These are phyloP conservation scores for Sporothrix protearum DNA, from an alignment of 2,329 filamentous ascomycete genomes.

Conservation along the genomic window DNA sequence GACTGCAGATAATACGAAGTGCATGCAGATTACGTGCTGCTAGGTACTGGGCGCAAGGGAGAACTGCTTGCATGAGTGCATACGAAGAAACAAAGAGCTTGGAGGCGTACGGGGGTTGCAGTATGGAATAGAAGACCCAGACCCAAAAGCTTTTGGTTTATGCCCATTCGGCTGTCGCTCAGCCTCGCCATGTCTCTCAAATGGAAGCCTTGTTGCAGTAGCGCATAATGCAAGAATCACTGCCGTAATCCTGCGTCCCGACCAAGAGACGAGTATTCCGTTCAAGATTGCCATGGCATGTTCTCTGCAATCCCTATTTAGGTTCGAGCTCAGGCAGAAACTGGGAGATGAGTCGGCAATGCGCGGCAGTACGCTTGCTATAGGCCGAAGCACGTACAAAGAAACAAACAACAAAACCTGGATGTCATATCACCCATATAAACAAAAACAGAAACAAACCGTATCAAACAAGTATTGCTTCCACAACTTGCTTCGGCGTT, in stretches of 20 bases:
- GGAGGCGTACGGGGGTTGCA: not conserved
- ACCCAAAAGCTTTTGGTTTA: not conserved
- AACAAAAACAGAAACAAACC: not conserved
- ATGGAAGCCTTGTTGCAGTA: not conserved
- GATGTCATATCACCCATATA: not conserved
- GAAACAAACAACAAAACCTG: not conserved
- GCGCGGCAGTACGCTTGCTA: not conserved
- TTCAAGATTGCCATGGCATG: not conserved
- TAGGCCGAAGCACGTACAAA: not conserved
- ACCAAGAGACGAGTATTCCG: not conserved
- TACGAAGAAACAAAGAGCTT: not conserved
- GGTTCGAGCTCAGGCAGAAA: slow-evolving; percentile 6
- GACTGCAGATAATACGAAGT: not conserved
- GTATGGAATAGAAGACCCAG: not conserved
- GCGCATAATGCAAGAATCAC: not conserved
- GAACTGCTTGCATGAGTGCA: not conserved
- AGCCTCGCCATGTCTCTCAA: not conserved
- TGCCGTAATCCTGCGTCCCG: not conserved
- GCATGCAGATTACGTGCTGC: not conserved
- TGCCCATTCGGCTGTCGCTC: not conserved
- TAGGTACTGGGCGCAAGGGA: not conserved
- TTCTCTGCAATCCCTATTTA: not conserved
- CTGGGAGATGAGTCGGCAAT: not conserved
- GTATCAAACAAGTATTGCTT: not conserved
- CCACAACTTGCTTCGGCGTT: not conserved